Percentiles rank a stretch among this genome's conserved stretches.
These are phyloP conservation scores for Cucurbita maxima DNA, from an alignment of 306 rosid genomes.

Conservation along the genomic window DNA sequence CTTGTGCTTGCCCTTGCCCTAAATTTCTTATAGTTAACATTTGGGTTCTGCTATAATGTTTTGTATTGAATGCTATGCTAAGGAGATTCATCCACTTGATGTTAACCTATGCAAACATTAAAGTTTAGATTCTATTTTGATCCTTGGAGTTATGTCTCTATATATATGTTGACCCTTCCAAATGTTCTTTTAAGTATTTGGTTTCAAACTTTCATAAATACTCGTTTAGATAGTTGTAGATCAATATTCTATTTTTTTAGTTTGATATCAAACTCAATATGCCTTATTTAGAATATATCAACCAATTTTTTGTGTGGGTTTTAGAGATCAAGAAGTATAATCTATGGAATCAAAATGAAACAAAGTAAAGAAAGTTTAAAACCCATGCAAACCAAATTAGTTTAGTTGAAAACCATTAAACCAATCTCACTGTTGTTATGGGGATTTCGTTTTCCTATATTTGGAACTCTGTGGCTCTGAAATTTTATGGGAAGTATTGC, in stretches of 20 bases:
- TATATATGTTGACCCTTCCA: not conserved
- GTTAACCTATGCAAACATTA: not conserved
- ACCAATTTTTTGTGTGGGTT: not conserved
- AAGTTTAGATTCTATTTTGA: not conserved
- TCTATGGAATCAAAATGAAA: not conserved
- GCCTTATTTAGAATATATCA: not conserved
- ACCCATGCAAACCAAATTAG: not conserved
- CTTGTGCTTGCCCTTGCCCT: not conserved
- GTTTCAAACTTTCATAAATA: not conserved
- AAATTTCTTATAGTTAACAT: not conserved
- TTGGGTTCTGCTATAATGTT: not conserved
- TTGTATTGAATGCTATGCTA: not conserved
- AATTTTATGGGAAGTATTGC: not conserved
- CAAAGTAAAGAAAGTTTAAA: not conserved
- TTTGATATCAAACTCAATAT: not conserved
- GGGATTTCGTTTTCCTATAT: not conserved
- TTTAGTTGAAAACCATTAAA: not conserved
- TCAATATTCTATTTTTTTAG: not conserved
- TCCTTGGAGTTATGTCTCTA: not conserved
- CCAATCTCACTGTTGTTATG: not conserved
- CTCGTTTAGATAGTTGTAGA: not conserved
- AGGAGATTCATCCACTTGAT: not conserved
- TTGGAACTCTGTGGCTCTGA: not conserved
- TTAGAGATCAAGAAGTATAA: not conserved
- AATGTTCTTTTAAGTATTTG: not conserved